phyloP scores from a whole-genome alignment of 306 rosid genomes.

The Pyrus betulifolia region DNA sequence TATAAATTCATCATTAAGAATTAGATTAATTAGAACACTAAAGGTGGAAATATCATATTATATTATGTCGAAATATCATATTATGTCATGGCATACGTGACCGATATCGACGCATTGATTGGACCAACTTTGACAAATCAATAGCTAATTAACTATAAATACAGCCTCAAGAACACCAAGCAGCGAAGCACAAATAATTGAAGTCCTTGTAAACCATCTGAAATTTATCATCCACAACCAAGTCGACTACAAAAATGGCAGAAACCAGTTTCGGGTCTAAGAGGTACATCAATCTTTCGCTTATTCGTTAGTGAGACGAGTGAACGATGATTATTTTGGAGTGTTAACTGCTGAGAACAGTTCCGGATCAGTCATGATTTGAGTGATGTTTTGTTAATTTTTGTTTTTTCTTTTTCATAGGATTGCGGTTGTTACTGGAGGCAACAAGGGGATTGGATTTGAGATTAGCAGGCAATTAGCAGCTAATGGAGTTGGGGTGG shows the following conservation, averaged over 20 bases:
- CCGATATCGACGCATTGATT: background rate
- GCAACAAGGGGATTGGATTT: constrained; percentile 15
- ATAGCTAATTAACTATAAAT: background rate
- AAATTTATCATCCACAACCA: background rate
- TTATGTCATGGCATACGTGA: background rate
- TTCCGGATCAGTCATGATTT: background rate
- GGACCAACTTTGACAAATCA: background rate
- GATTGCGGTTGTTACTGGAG: constrained; percentile 19
- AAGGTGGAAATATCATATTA: too few relatives aligned
- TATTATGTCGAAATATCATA: too few relatives aligned
- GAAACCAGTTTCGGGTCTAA: background rate
- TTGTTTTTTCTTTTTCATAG: background rate
- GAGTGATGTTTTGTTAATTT: background rate
- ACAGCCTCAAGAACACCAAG: background rate
- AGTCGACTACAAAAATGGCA: background rate
- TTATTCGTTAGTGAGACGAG: too few relatives aligned
- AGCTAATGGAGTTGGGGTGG: constrained; percentile 3
- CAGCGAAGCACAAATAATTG: background rate
- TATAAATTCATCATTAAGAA: too few relatives aligned
- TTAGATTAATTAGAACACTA: too few relatives aligned
- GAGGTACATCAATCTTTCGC: background rate
- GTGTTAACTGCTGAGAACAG: too few relatives aligned
- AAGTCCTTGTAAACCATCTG: background rate
- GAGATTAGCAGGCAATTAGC: constrained; percentile 9
- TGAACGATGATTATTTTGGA: too few relatives aligned